Conservation (phyloP, 2,329 filamentous ascomycete species). For the Nectriaceae sp. region DNA sequence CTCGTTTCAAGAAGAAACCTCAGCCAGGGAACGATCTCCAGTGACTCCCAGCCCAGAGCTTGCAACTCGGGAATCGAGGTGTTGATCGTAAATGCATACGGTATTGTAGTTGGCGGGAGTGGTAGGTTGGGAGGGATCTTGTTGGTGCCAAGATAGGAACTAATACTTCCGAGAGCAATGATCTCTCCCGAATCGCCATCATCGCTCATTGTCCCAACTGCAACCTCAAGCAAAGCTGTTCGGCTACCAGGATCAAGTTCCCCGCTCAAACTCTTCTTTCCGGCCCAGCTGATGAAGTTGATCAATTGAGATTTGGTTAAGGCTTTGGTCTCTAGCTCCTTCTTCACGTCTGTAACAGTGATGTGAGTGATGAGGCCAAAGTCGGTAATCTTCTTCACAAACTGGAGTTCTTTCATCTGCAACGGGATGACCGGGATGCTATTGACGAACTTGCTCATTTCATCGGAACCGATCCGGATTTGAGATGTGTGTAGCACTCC, state of each 20-base stretch:
- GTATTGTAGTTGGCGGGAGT: constrained; percentile 78
- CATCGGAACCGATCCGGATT: constrained; percentile 73
- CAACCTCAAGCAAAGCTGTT: constrained; percentile 73
- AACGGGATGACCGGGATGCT: constrained; percentile 85
- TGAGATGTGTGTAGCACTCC: constrained; percentile 84
- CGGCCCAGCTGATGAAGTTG: constrained; percentile 84
- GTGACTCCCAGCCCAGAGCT: constrained; percentile 80
- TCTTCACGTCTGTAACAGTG: constrained; percentile 81
- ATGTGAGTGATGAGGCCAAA: constrained; percentile 87
- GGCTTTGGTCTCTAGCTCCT: constrained; percentile 80
- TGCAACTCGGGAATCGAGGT: constrained; percentile 70
- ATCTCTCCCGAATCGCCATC: constrained; percentile 67
- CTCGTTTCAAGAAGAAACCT: constrained; percentile 74
- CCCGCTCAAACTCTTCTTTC: constrained; percentile 68
- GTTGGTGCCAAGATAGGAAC: constrained; percentile 72
- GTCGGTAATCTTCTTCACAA: constrained; percentile 78
- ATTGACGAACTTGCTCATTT: constrained; percentile 73
- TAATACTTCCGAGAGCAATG: constrained; percentile 75
- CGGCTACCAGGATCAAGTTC: constrained; percentile 72
- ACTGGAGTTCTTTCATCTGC: constrained; percentile 70
- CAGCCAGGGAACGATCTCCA: constrained; percentile 86
- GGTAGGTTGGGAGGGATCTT: constrained; percentile 82
- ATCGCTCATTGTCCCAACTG: constrained; percentile 69
- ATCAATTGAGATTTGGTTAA: constrained; percentile 76
- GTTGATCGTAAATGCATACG: constrained; percentile 76